A percentile compares a stretch with the other conserved stretches of the same genome.
phyloP scores from a whole-genome alignment of 2,329 filamentous ascomycete species.

The Aspergillus aculeatus region DNA sequence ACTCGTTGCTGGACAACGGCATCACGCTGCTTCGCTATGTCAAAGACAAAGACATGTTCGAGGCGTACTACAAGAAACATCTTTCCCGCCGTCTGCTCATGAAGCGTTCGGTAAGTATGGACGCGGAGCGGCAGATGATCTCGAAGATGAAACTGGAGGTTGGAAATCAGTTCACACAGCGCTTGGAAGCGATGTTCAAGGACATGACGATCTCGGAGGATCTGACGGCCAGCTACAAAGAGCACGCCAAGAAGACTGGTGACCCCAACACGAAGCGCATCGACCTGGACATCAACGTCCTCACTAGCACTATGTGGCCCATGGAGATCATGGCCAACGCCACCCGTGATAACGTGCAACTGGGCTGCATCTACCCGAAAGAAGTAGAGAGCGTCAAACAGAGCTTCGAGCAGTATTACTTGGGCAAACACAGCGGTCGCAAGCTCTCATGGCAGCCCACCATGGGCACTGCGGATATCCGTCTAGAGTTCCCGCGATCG shows the following conservation, averaged over 20 bases:
- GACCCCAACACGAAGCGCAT: slow-evolving; percentile 61
- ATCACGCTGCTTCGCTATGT: slow-evolving; percentile 86
- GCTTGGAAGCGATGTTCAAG: slow-evolving; percentile 96
- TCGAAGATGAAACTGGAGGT: slow-evolving; percentile 95
- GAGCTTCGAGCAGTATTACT: slow-evolving; percentile 86
- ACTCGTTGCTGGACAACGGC: slow-evolving; percentile 80
- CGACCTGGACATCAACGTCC: slow-evolving; percentile 78
- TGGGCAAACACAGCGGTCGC: slow-evolving; percentile 80
- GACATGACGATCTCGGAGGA: slow-evolving; percentile 89
- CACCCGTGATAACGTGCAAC: slow-evolving; percentile 50
- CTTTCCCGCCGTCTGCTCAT: slow-evolving; percentile 82
- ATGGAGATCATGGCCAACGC: slow-evolving; percentile 73
- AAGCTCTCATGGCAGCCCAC: slow-evolving; percentile 78
- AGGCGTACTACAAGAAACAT: slow-evolving; percentile 98
- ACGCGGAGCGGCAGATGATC: slow-evolving; percentile 94
- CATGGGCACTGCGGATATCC: slow-evolving; percentile 83
- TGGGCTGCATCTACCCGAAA: slow-evolving; percentile 67
- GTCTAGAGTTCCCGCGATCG: slow-evolving; percentile 71
- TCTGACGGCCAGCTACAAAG: slow-evolving; percentile 72
- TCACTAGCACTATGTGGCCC: slow-evolving; percentile 95
- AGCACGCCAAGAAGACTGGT: slow-evolving; percentile 62
- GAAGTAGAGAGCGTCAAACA: slow-evolving; percentile 73
- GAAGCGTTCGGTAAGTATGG: slow-evolving; percentile 84
- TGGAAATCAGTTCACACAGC: slow-evolving; percentile 87
- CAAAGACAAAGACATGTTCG: slow-evolving; percentile 89